Evolutionary conservation across 2,329 filamentous ascomycete genomes (phyloP).

Genomic region (Fusarium oxysporum): DNA sequence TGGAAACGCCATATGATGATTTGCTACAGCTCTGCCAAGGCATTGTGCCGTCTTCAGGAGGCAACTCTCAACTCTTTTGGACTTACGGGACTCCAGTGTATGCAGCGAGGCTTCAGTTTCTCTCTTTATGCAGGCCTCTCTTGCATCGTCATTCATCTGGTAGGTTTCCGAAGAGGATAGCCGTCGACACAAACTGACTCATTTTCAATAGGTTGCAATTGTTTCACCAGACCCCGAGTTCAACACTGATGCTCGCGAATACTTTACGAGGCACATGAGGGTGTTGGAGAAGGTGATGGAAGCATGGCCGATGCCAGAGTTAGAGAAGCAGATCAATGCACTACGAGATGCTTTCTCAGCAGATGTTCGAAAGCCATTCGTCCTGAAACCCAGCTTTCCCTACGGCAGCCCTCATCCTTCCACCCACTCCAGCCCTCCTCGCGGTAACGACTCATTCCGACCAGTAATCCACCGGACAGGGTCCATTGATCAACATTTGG

Average conservation of each 20-base stretch:
- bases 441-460: constrained; percentile 63
- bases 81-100: constrained; percentile 83
- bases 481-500: constrained; percentile 67
- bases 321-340: constrained; percentile 89
- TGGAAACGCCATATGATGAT: constrained; percentile 92
- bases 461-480: constrained; percentile 58
- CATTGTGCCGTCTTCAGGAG: constrained; percentile 87
- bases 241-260: constrained; percentile 85
- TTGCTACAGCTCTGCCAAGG: constrained; percentile 86
- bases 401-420: constrained; percentile 81
- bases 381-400: constrained; percentile 87
- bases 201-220: constrained; percentile 76
- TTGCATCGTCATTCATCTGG: constrained; percentile 92
- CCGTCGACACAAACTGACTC: constrained; percentile 4
- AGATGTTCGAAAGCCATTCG: constrained; percentile 85
- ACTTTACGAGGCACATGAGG: constrained; percentile 93
- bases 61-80: constrained; percentile 81
- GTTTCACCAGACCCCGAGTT: constrained; percentile 93
- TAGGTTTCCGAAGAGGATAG: constrained; percentile 58
- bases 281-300: constrained; percentile 87
- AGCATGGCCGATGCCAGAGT: constrained; percentile 88
- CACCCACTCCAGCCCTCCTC: constrained; percentile 71
- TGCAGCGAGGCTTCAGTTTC: constrained; percentile 95
- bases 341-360: constrained; percentile 92
- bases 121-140: constrained; percentile 93